phyloP scores from a whole-genome alignment of 441 rosid species.

The Cnidoscolus chayamansa region DNA sequence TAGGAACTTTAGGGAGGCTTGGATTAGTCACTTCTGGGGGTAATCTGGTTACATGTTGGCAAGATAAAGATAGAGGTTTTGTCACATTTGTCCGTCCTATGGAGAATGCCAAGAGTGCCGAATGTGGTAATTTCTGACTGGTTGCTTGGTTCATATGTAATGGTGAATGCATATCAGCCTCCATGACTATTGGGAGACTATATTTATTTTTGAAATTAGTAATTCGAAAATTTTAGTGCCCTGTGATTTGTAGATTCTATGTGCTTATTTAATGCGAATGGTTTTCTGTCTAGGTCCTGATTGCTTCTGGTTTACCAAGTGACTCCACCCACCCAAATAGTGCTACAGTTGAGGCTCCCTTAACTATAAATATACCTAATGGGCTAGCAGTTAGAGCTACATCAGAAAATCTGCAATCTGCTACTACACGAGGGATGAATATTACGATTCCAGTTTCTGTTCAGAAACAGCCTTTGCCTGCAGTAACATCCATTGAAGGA shows the following conservation, averaged over 20 bases:
- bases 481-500: slow-evolving; percentile 36
- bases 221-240: background rate
- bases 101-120: background rate
- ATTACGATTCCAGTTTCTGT: slow-evolving; percentile 83
- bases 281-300: slow-evolving; percentile 60
- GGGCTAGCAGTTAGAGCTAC: slow-evolving; percentile 39
- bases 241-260: slow-evolving; percentile 14
- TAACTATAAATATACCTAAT: slow-evolving; percentile 81
- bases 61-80: slow-evolving; percentile 1
- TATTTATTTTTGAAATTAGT: background rate
- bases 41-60: background rate
- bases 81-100: background rate
- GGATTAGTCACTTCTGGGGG: background rate
- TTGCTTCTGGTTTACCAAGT: slow-evolving; percentile 67
- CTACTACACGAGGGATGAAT: slow-evolving; percentile 52
- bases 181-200: background rate
- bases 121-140: background rate
- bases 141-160: background rate
- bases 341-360: slow-evolving; percentile 73
- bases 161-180: background rate
- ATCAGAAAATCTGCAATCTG: slow-evolving; percentile 49
- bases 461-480: slow-evolving; percentile 56
- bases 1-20: background rate
- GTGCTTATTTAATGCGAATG: slow-evolving; percentile 16
- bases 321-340: slow-evolving; percentile 52